Conservation (phyloP, 768 basidiomycete genomes). For the Rubroboletus satanas region DNA sequence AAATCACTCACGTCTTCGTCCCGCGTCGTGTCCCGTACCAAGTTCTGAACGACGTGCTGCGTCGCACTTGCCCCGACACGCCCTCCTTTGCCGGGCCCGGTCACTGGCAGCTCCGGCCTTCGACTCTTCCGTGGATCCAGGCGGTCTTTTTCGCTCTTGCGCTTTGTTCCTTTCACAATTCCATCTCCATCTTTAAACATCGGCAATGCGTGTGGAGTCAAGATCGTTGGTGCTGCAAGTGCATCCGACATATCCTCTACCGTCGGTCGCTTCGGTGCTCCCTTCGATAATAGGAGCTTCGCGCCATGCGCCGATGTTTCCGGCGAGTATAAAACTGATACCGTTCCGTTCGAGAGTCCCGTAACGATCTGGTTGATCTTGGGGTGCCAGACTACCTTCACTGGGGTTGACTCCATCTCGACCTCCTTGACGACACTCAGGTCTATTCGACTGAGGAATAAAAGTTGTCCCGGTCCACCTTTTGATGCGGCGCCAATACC, state of each 20-base stretch:
- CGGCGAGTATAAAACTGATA: slow-evolving; percentile 92
- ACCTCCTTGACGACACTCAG: slow-evolving; percentile 67
- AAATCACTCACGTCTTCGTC: slow-evolving; percentile 87
- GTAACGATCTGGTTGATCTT: slow-evolving; percentile 96
- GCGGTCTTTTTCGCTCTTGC: slow-evolving; percentile 86
- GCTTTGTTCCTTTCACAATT: slow-evolving; percentile 70
- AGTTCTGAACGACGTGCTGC: slow-evolving; percentile 92
- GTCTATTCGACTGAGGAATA: slow-evolving; percentile 68
- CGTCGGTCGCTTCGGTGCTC: slow-evolving; percentile 76
- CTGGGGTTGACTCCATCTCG: slow-evolving; percentile 73
- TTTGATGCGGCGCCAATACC: slow-evolving; percentile 69
- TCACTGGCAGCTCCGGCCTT: slow-evolving; percentile 89
- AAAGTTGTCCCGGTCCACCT: slow-evolving; percentile 64
- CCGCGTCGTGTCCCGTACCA: slow-evolving; percentile 86
- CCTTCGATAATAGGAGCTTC: slow-evolving; percentile 82
- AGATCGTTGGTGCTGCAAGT: slow-evolving; percentile 78
- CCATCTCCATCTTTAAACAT: slow-evolving; percentile 83
- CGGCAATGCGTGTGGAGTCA: slow-evolving; percentile 87
- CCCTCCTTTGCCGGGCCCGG: slow-evolving; percentile 90
- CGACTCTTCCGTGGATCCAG: slow-evolving; percentile 88
- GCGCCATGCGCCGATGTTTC: slow-evolving; percentile 87
- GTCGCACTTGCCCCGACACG: slow-evolving; percentile 95
- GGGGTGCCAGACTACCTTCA: slow-evolving; percentile 91
- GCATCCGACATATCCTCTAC: slow-evolving; percentile 89
- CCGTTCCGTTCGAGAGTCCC: slow-evolving; percentile 82